Base-by-base conservation (phyloP, 179 eudicot species). In the Heliamphora pulchella region DNA sequence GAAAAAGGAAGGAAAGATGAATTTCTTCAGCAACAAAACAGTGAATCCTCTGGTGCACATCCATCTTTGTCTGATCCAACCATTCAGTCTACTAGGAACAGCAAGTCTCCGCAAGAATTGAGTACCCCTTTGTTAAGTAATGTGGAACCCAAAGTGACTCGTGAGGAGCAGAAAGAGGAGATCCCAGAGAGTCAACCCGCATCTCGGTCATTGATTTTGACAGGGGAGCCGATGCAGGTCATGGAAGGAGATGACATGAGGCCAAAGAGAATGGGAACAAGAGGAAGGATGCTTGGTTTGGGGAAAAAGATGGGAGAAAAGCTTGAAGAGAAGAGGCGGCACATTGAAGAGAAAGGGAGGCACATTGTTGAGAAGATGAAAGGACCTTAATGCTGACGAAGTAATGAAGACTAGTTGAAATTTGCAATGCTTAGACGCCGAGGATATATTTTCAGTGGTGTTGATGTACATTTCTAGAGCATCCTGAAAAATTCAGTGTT, bases 271-370 rank as follows among this genome's bases (percentile, higher is more conserved):
- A 46, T 82, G 62, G 98, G 97, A 76, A 84, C 88, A 68, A 90
- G 72, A 79, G 96, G 94, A 11, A 89, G 89, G 84, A 90, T 96
- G 98, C 82, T 86, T 53, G 98, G 92, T 47, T 85, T 96, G 84
- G 86, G 94, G 78, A 91, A 91, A 86, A 96, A 86, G 87, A 86
- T 94, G 97, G 88, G 92, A 1, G 99, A 90, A 75, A 96, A 94
- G 81, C 80, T 96, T 22, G 99, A 90, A 82, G 99, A 92, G 85
- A 89, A 89, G 83, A 87, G 89, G 78, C 91, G 96, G 41, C 83
- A 85, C 67, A 81, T 94, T 7, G 98, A 91, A 82, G 98, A 92
- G 84, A 94, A 85, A 80, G 86, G 99, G 51, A 88, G 94, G 75
- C 59, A 69, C 77, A 86, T 92, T 54, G 98, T 94, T 14, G 99